Evolutionary conservation across 1,284 basidiomycete genomes (phyloP), one percentile per base, ranked within the genome.

Genomic region (Melampsora americana): DNA sequence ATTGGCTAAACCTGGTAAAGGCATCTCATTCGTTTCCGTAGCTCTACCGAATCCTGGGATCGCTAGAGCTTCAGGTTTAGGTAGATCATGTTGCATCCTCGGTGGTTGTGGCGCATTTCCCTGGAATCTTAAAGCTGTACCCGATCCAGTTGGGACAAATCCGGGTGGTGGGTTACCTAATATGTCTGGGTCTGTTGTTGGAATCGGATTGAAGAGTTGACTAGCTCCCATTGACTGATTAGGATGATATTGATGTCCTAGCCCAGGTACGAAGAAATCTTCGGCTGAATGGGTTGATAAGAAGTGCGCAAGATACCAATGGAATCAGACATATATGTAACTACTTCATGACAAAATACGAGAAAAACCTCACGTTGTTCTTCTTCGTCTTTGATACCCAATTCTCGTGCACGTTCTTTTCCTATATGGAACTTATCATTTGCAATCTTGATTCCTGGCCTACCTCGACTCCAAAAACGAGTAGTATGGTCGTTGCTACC

Each of bases 401-500:
- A 60, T 56, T 75, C 72, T 48, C 66, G 32, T 23, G 72, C 72
- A 18, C 68, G 62, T 42, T 77, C 75, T 61, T 77, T 70, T 35
- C 77, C 77, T 23, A 76, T 62, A 61, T 78, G 77, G 46, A 78
- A 78, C 53, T 69, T 69, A 53, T 78, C 77, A 65, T 75, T 74
- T 35, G 72, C 72, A 18, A 74, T 75, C 30, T 70, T 69, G 5
- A 78, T 78, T 32, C 91, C 91, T 0, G 89, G 93, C 64, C 90
- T 86, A 79, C 92, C 91, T 69, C 95, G 88, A 73, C 90, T 90
- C 95, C 96, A 99, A 86, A 98, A 99, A 16, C 95, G 88, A 18
- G 95, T 96, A 14, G 95, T 96, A 83, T 96, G 93, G 85, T 99
- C 95, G 85, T 97, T 98, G 42, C 91, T 92, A 11, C 92, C 96